A percentile compares a stretch with the other conserved stretches of the same genome.
phyloP scores from a whole-genome alignment of 305 asterid genomes.

The Fraxinus dipetala region DNA sequence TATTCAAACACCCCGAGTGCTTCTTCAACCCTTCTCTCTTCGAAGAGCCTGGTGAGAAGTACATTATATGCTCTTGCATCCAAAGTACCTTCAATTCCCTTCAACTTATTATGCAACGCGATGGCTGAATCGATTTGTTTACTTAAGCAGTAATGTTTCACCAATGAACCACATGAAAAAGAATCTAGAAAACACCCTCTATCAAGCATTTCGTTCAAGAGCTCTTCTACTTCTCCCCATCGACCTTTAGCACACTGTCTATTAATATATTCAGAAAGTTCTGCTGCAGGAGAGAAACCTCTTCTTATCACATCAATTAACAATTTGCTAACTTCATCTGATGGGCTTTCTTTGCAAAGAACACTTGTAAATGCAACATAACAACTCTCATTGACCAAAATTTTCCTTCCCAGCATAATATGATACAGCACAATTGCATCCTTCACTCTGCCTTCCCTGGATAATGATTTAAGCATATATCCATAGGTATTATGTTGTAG shows the following conservation, averaged over 20 bases:
- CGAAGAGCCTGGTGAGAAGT: conserved; percentile 44
- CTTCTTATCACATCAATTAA: conserved; percentile 41
- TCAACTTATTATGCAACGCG: conserved; percentile 45
- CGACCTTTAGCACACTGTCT: conserved; percentile 39
- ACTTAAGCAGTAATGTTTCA: conserved; percentile 49
- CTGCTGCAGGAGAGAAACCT: conserved; percentile 37
- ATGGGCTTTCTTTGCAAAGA: conserved; percentile 59
- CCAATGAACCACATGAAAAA: conserved; percentile 44
- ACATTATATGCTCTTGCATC: conserved; percentile 39
- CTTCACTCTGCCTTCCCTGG: conserved; percentile 41
- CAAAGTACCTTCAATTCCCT: conserved; percentile 39
- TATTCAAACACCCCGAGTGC: conserved; percentile 53
- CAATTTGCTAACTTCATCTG: conserved; percentile 37
- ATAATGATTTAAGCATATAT: conserved; percentile 49
- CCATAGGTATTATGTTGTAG: conserved; percentile 46
- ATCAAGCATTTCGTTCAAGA: conserved; percentile 33
- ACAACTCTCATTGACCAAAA: conserved; percentile 34
- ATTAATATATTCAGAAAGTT: conserved; percentile 40
- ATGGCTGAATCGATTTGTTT: conserved; percentile 47
- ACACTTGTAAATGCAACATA: conserved; percentile 38
- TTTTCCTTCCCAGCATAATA: conserved; percentile 29
- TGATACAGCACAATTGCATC: conserved; percentile 46
- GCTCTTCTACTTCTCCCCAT: conserved; percentile 65
- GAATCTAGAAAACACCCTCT: conserved; percentile 51
- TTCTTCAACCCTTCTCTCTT: conserved; percentile 41